A percentile compares a stretch with the other conserved stretches of the same genome.
phyloP scores from a whole-genome alignment of 1,139 yeast genomes.

The Diutina pseudorugosa region DNA sequence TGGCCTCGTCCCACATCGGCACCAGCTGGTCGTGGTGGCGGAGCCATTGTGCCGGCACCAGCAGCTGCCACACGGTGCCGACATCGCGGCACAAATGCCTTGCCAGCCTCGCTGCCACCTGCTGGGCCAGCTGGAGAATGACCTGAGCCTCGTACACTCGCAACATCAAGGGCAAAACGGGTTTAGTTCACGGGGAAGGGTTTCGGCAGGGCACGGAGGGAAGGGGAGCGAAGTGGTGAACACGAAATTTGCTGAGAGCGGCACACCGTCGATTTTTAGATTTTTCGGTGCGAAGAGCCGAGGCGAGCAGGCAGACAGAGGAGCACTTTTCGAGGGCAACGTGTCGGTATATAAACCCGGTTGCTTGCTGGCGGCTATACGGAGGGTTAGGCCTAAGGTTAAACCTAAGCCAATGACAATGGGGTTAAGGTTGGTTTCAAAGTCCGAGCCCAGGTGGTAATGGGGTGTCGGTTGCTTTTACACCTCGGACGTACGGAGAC shows the following conservation, averaged over 20 bases:
- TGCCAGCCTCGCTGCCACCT: background rate
- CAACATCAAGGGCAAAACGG: background rate
- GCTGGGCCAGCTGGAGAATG: slow-evolving; percentile 1
- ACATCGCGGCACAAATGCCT: background rate
- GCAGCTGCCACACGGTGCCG: background rate
- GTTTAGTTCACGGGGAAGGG: background rate
- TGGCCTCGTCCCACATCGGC: background rate
- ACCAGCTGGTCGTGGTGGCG: background rate
- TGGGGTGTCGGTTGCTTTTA: too few relatives aligned
- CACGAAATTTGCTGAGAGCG: background rate
- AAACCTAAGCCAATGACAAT: too few relatives aligned
- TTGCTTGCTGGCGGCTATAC: too few relatives aligned
- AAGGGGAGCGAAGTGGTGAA: background rate
- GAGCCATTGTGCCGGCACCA: background rate
- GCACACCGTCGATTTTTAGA: background rate
- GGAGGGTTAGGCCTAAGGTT: too few relatives aligned
- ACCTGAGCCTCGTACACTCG: background rate
- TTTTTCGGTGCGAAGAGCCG: background rate
- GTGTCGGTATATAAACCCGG: background rate
- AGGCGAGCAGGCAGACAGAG: too few relatives aligned
- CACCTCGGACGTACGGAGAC: too few relatives aligned
- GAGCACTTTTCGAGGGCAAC: too few relatives aligned
- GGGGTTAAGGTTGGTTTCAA: too few relatives aligned
- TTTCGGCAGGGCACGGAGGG: background rate
- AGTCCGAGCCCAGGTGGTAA: too few relatives aligned